Percentiles rank a stretch among this genome's conserved stretches.
phyloP scores from a whole-genome alignment of 1,139 yeast species.

The Debaryomycetaceae sp. region DNA sequence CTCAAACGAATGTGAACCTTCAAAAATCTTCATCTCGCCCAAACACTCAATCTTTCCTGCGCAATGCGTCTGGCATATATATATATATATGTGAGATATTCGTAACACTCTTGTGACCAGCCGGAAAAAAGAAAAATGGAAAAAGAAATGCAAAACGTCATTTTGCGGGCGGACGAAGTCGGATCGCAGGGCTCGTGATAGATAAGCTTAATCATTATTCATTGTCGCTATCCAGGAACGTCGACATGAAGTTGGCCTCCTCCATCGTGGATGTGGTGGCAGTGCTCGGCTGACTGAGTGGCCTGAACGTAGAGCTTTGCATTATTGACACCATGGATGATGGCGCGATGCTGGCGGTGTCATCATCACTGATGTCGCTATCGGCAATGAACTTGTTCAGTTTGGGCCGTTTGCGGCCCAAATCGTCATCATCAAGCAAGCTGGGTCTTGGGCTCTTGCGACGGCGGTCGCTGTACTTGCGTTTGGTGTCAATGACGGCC shows the following conservation, averaged over 20 bases:
- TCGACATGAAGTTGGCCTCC: background rate
- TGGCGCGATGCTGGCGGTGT: no score
- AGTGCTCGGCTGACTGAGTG: background rate
- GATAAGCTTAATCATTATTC: constrained; percentile 1
- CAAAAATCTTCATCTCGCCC: constrained; percentile 67
- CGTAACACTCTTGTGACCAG: no score
- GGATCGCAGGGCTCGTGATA: no score
- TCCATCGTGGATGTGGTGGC: background rate
- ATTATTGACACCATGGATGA: no score
- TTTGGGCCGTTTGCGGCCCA: constrained; percentile 7
- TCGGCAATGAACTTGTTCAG: constrained; percentile 9
- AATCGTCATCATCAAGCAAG: constrained; percentile 2
- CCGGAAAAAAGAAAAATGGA: no score
- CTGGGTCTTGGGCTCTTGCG: constrained; percentile 1
- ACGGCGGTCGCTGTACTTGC: constrained; percentile 5
- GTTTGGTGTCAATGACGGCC: constrained; percentile 8
- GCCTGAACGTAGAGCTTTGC: background rate
- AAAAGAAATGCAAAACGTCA: no score
- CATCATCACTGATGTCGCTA: constrained; percentile 7
- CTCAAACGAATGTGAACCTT: constrained; percentile 60
- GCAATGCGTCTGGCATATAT: background rate
- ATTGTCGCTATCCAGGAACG: background rate
- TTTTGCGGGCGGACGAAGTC: no score
- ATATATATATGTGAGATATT: no score
- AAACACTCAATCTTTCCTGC: background rate